Conservation (phyloP, 1,284 basidiomycete genomes). For the Ustilago bromivora region DNA sequence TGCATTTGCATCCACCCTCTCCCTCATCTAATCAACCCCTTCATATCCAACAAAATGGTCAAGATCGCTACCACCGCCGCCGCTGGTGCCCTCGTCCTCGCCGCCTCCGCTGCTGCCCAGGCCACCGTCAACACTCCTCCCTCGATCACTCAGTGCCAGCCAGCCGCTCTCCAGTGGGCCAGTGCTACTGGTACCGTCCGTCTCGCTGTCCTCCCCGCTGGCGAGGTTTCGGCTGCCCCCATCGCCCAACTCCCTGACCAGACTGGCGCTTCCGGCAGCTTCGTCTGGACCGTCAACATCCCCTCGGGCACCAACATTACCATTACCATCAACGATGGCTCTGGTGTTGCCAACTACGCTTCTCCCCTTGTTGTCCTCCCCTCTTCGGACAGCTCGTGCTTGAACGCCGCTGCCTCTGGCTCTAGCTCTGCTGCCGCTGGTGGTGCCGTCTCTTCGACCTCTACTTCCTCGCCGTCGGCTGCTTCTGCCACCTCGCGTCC, state of each 20-base stretch:
- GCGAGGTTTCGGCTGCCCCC: slow-evolving; percentile 53
- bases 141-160: slow-evolving; percentile 48
- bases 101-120: slow-evolving; percentile 35
- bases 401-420: slow-evolving; percentile 24
- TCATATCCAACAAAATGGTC: slow-evolving; percentile 42
- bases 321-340: slow-evolving; percentile 62
- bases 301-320: slow-evolving; percentile 65
- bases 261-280: slow-evolving; percentile 46
- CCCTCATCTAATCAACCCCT: slow-evolving; percentile 7
- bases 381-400: slow-evolving; percentile 46
- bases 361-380: slow-evolving; percentile 36
- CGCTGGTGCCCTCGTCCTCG: slow-evolving; percentile 51
- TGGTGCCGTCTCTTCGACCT: slow-evolving; percentile 15
- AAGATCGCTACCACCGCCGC: slow-evolving; percentile 49
- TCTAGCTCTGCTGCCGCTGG: slow-evolving; percentile 10
- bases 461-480: slow-evolving; percentile 19
- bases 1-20: slow-evolving; percentile 4
- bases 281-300: slow-evolving; percentile 67
- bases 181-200: slow-evolving; percentile 44
- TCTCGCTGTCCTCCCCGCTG: slow-evolving; percentile 42
- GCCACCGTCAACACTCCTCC: slow-evolving; percentile 49
- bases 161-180: slow-evolving; percentile 41
- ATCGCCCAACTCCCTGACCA: slow-evolving; percentile 52
- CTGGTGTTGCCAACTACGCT: slow-evolving; percentile 55
- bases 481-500: slow-evolving; percentile 23